Conservation (phyloP, 768 basidiomycete species). For the Rhizopogon rudus region DNA sequence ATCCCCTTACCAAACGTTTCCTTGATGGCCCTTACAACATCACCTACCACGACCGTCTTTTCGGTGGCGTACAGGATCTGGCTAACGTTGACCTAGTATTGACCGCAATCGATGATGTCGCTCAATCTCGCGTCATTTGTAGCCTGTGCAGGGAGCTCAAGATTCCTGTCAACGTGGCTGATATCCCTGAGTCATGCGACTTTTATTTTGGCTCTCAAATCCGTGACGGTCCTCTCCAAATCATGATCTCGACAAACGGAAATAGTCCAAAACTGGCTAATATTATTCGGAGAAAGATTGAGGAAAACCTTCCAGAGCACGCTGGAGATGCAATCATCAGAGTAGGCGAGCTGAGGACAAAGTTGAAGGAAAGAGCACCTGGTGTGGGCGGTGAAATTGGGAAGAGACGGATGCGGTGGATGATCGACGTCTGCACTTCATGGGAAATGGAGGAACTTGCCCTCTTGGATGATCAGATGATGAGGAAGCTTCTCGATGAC, state of each 20-base stretch:
- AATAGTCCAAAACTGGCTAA: slow-evolving; percentile 89
- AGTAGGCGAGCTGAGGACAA: slow-evolving; percentile 69
- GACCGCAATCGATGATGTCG: slow-evolving; percentile 85
- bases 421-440: slow-evolving; percentile 77
- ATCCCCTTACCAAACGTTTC: slow-evolving; percentile 50
- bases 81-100: slow-evolving; percentile 79
- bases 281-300: slow-evolving; percentile 67
- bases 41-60: slow-evolving; percentile 67
- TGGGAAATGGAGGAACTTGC: slow-evolving; percentile 86
- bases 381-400: slow-evolving; percentile 78
- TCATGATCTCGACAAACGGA: slow-evolving; percentile 95
- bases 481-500: slow-evolving; percentile 63
- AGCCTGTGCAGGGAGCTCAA: slow-evolving; percentile 56
- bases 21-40: slow-evolving; percentile 45
- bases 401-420: slow-evolving; percentile 86
- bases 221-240: slow-evolving; percentile 84
- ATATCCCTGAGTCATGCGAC: slow-evolving; percentile 93
- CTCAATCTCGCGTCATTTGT: slow-evolving; percentile 68
- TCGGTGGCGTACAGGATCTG: slow-evolving; percentile 61
- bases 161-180: slow-evolving; percentile 94
- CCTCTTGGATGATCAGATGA: slow-evolving; percentile 57
- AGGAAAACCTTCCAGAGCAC: slow-evolving; percentile 59
- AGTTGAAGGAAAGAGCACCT: slow-evolving; percentile 74
- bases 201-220: slow-evolving; percentile 98
- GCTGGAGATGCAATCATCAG: slow-evolving; percentile 76